These are phyloP conservation scores for Willaertia magna DNA, from an alignment of 208 protist species.

Conservation along the genomic window DNA sequence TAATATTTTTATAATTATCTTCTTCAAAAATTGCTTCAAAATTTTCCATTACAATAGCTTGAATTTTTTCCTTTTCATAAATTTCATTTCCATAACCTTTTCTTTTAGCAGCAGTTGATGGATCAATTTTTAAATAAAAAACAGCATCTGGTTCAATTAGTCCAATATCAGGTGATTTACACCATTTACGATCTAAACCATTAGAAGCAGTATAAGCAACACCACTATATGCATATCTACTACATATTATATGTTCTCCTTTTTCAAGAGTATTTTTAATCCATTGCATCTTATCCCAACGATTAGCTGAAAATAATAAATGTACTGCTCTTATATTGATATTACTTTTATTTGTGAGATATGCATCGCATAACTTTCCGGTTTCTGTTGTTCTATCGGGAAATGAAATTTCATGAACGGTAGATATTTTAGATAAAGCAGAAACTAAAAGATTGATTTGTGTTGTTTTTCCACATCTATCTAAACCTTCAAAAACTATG, in stretches of 20 bases:
- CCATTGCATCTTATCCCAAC: conserved; percentile 48
- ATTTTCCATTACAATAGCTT: conserved; percentile 43
- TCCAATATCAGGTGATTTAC: conserved; percentile 45
- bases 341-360: conserved; percentile 39
- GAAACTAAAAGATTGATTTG: conserved; percentile 20
- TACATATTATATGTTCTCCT: conserved; percentile 45
- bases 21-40: conserved; percentile 23
- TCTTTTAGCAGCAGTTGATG: conserved; percentile 34
- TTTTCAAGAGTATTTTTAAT: conserved; percentile 17
- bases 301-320: conserved; percentile 63
- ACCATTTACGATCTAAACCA: conserved; percentile 56
- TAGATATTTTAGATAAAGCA: conserved; percentile 23
- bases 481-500: conserved; percentile 37
- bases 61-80: conserved; percentile 62
- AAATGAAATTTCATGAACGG: not conserved
- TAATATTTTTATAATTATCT: not conserved
- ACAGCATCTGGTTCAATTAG: conserved; percentile 60
- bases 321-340: conserved; percentile 53
- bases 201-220: conserved; percentile 60
- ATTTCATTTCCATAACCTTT: conserved; percentile 52
- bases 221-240: conserved; percentile 66
- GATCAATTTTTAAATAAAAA: conserved; percentile 47
- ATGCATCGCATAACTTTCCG: conserved; percentile 53
- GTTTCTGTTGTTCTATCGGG: conserved; percentile 50
- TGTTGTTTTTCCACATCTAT: conserved; percentile 40